A percentile compares a stretch with the other conserved stretches of the same genome.
phyloP scores from a whole-genome alignment of 139 green algal genomes.

The Trebouxia sp. region DNA sequence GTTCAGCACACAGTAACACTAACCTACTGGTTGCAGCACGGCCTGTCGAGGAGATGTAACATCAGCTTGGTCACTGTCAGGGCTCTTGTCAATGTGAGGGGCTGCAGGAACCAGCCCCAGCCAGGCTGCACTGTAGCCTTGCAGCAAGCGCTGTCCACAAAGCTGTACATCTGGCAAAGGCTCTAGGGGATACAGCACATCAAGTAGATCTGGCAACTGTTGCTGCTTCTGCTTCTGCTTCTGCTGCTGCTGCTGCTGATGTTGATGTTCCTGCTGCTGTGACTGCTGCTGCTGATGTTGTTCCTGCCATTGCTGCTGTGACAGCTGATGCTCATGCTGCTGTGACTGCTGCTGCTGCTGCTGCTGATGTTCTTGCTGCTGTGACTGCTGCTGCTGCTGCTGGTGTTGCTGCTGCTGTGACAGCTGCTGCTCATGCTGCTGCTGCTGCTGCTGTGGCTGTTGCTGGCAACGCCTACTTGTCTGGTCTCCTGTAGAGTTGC shows the following conservation, averaged over 20 bases:
- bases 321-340: background rate
- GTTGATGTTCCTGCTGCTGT: background rate
- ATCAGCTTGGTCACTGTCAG: no score
- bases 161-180: background rate
- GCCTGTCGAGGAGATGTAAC: no score
- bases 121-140: conserved; percentile 45
- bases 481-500: background rate
- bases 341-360: background rate
- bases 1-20: no score
- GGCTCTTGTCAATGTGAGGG: no score
- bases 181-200: background rate
- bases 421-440: background rate
- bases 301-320: background rate
- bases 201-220: no score
- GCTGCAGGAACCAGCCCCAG: conserved; percentile 39
- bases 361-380: background rate
- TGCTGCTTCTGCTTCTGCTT: background rate
- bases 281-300: background rate
- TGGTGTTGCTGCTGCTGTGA: background rate
- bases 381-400: background rate
- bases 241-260: background rate
- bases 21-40: no score
- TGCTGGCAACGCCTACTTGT: background rate
- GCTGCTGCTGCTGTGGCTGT: background rate
- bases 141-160: conserved; percentile 31